phyloP scores from a whole-genome alignment of 78 protist species.

The Diacronema lutheri region DNA sequence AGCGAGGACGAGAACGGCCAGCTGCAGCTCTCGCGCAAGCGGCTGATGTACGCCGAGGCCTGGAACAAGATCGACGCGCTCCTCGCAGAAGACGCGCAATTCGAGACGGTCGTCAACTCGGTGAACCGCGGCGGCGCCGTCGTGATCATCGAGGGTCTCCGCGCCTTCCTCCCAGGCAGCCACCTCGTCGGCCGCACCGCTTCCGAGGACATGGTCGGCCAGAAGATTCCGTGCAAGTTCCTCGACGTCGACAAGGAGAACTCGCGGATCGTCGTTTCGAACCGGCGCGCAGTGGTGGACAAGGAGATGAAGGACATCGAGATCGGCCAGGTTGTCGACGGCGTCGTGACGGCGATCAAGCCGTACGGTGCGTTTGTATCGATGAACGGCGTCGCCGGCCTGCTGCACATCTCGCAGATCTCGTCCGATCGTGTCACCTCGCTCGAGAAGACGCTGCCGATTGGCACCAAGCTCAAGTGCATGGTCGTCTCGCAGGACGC shows the following conservation, averaged over 20 bases:
- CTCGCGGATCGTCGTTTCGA: background rate
- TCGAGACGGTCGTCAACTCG: background rate
- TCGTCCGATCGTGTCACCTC: background rate
- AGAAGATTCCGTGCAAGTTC: background rate
- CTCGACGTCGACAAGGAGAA: slow-evolving; percentile 12
- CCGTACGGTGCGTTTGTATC: slow-evolving; percentile 17
- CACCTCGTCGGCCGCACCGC: background rate
- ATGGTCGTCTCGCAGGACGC: slow-evolving; percentile 22
- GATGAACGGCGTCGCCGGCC: slow-evolving; percentile 8
- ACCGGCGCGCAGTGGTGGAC: background rate
- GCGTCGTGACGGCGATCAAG: slow-evolving; percentile 23
- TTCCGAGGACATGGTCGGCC: background rate
- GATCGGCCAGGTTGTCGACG: background rate
- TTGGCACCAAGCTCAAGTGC: slow-evolving; percentile 2
- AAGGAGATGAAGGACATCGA: background rate
- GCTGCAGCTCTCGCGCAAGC: background rate
- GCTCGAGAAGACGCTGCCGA: background rate
- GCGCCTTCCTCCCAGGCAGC: slow-evolving; percentile 14
- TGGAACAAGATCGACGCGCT: background rate
- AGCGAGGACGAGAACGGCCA: slow-evolving; percentile 27
- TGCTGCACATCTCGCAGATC: slow-evolving; percentile 25
- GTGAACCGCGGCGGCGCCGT: slow-evolving; percentile 25
- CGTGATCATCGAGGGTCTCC: background rate
- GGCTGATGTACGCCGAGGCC: background rate
- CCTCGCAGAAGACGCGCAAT: background rate